Percentiles rank a stretch among this genome's conserved stretches.
phyloP scores from a whole-genome alignment of 2,329 filamentous ascomycete species.

The Emydomyces testavorans region DNA sequence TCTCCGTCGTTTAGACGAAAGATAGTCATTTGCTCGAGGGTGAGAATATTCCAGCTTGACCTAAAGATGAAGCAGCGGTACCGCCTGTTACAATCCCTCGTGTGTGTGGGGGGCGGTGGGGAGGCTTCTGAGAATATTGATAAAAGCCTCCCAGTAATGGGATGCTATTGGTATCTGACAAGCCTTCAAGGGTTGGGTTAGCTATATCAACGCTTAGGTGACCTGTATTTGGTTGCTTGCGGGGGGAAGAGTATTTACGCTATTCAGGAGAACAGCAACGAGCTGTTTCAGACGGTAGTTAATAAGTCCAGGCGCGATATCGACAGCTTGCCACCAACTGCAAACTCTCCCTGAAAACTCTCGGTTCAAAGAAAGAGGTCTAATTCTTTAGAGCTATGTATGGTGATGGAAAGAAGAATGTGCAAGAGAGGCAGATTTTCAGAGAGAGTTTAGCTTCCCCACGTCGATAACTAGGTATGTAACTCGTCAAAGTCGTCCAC shows the following conservation, averaged over 20 bases:
- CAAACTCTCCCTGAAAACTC: background rate
- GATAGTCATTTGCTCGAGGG: conserved; percentile 24
- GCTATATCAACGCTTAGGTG: no score
- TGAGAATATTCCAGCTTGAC: conserved; percentile 7
- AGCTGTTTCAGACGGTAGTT: conserved; percentile 6
- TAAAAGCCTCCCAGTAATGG: no score
- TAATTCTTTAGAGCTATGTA: background rate
- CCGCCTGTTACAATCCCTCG: background rate
- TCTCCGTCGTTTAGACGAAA: conserved; percentile 26
- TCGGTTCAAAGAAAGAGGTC: no score
- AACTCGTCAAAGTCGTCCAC: no score
- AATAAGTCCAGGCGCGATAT: background rate
- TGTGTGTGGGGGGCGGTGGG: background rate
- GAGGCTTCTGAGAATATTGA: background rate
- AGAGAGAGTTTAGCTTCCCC: no score
- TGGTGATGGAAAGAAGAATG: no score
- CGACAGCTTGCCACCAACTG: background rate
- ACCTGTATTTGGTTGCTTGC: no score
- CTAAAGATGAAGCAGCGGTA: background rate
- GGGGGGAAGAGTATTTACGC: no score
- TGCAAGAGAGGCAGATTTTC: no score
- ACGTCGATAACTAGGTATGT: no score
- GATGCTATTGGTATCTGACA: no score
- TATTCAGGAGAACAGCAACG: background rate
- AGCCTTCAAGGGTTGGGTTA: no score